Percentiles rank a stretch among this genome's conserved stretches.
phyloP scores from a whole-genome alignment of 2,329 filamentous ascomycete genomes.

The Metarhizium album region DNA sequence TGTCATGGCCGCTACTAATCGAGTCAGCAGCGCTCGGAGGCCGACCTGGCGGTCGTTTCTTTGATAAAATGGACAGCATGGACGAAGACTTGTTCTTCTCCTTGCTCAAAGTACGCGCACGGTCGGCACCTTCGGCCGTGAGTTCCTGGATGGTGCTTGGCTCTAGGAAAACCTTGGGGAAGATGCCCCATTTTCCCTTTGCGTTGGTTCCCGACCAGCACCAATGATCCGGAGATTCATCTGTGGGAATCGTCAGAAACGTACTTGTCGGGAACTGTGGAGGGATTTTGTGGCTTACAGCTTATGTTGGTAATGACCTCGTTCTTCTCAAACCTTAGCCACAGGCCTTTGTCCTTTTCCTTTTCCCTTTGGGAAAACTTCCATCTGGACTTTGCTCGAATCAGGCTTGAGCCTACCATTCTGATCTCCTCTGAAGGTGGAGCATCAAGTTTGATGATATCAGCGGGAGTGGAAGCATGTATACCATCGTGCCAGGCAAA shows the following conservation, averaged over 20 bases:
- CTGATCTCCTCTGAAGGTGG: conserved; percentile 36
- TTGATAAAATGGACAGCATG: conserved; percentile 23
- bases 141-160: conserved; percentile 31
- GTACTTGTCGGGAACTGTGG: too few species aligned
- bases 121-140: conserved; percentile 15
- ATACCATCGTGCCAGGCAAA: conserved; percentile 45
- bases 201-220: conserved; percentile 45
- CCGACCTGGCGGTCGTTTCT: conserved; percentile 19
- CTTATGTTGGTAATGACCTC: conserved; percentile 56
- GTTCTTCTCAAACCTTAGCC: conserved; percentile 54
- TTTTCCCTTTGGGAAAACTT: conserved; percentile 38
- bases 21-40: conserved; percentile 24
- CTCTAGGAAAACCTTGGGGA: conserved; percentile 40
- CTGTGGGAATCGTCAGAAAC: conserved; percentile 15
- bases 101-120: conserved; percentile 20
- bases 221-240: conserved; percentile 38
- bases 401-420: conserved; percentile 33
- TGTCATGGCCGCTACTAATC: conserved; percentile 21
- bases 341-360: conserved; percentile 32
- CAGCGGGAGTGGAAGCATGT: conserved; percentile 37
- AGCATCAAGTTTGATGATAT: conserved; percentile 36
- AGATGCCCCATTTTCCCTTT: conserved; percentile 42
- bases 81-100: conserved; percentile 24
- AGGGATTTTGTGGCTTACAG: conserved; percentile 27
- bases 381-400: conserved; percentile 41